phyloP scores from a whole-genome alignment of 1,139 yeast genomes.

The Yamadazyma sp. region DNA sequence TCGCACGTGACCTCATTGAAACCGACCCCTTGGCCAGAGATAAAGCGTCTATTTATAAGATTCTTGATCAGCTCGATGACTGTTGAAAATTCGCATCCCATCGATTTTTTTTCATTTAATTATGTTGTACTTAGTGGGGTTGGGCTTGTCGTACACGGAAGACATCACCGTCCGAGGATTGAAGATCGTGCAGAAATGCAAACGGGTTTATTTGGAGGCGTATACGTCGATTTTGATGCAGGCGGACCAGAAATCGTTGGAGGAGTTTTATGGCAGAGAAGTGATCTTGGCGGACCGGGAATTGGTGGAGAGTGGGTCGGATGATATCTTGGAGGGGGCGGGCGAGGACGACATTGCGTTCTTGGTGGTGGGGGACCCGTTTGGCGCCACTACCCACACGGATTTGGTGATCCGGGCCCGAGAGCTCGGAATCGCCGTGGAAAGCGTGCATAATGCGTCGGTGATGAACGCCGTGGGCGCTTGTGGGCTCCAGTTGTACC shows the following conservation, averaged over 20 bases:
- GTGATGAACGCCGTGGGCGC: conserved; percentile 99
- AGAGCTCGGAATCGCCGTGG: conserved; percentile 74
- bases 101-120: conserved; percentile 3
- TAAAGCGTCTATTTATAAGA: conserved; percentile 5
- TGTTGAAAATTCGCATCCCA: conserved; percentile 3
- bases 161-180: conserved; percentile 96
- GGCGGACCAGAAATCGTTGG: conserved; percentile 67
- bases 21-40: conserved; percentile 8
- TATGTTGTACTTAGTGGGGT: conserved; percentile 89
- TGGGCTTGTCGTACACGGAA: conserved; percentile 84
- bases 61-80: conserved; percentile 13
- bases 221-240: conserved; percentile 96
- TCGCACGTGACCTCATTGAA: conserved; percentile 18
- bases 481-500: conserved; percentile 91
- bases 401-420: conserved; percentile 90
- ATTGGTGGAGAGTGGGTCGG: conserved; percentile 87
- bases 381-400: conserved; percentile 97
- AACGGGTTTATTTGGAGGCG: conserved; percentile 89
- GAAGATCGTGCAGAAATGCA: conserved; percentile 77
- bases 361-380: conserved; percentile 95
- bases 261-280: conserved; percentile 80
- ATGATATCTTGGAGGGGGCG: conserved; percentile 74
- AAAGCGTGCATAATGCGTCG: conserved; percentile 90
- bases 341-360: conserved; percentile 84
- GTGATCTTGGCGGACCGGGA: conserved; percentile 92